A percentile compares a stretch with the other conserved stretches of the same genome.
These are phyloP conservation scores for Metarhizium guizhouense DNA, from an alignment of 2,329 filamentous ascomycete genomes.

Conservation along the genomic window DNA sequence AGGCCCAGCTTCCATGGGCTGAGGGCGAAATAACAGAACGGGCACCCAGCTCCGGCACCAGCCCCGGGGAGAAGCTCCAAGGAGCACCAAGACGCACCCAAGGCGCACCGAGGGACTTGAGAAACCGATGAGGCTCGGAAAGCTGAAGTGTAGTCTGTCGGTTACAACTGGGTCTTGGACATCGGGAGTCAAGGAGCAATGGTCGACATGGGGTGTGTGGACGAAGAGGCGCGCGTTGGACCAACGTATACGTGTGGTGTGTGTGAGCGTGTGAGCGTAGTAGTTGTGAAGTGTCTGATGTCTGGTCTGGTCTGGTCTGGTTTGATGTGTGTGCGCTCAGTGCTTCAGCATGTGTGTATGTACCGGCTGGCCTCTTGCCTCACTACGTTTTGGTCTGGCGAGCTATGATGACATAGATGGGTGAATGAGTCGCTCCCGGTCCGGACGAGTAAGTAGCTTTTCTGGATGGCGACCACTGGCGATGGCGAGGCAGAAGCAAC, in stretches of 20 bases:
- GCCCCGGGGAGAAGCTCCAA: not conserved
- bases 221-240: conserved; percentile 16
- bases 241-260: not conserved
- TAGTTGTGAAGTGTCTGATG: too few relatives aligned
- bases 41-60: not conserved
- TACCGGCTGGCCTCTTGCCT: not conserved
- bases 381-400: not conserved
- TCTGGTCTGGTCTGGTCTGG: too few relatives aligned
- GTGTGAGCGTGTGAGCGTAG: not conserved
- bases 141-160: conserved; percentile 15
- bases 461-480: not conserved
- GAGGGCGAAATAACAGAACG: conserved; percentile 13
- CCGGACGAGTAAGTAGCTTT: not conserved
- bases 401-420: not conserved
- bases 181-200: conserved; percentile 15
- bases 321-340: not conserved
- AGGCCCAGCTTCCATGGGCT: conserved; percentile 21
- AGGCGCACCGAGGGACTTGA: too few relatives aligned
- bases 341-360: not conserved
- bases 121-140: conserved; percentile 20
- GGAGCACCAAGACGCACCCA: not conserved
- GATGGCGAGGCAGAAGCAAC: not conserved
- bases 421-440: not conserved
- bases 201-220: conserved; percentile 14
- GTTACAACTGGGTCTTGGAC: conserved; percentile 20